Evolutionary conservation across 805 yeast genomes (phyloP).

Genomic region (Candida anglica): DNA sequence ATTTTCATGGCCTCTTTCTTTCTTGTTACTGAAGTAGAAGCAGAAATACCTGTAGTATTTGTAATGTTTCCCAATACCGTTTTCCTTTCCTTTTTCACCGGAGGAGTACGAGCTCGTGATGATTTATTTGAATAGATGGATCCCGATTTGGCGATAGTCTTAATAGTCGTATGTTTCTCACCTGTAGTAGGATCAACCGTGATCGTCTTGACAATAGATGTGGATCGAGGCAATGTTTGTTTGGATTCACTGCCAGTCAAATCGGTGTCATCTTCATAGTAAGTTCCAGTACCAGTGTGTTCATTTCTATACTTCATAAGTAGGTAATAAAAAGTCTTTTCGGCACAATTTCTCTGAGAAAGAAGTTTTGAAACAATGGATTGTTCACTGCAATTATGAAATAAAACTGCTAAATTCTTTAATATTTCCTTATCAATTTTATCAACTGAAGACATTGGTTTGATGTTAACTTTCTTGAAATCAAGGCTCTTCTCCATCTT

Average conservation of each 20-base stretch:
- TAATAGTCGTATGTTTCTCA: conserved; percentile 18
- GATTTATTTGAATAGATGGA: conserved; percentile 20
- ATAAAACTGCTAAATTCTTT: conserved; percentile 70
- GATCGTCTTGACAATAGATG: conserved; percentile 39
- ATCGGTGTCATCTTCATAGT: conserved; percentile 22
- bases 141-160: conserved; percentile 17
- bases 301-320: conserved; percentile 71
- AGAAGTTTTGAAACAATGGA: conserved; percentile 50
- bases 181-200: conserved; percentile 24
- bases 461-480: conserved; percentile 18
- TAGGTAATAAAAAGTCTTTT: conserved; percentile 76
- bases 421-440: conserved; percentile 72
- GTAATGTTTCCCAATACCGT: conserved; percentile 29
- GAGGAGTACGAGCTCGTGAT: conserved; percentile 9
- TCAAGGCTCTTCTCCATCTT: conserved; percentile 16
- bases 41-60: conserved; percentile 22
- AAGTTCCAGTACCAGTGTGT: conserved; percentile 32
- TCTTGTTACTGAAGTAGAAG: conserved; percentile 36
- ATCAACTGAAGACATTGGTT: conserved; percentile 32
- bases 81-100: conserved; percentile 16
- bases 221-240: conserved; percentile 35
- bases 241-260: conserved; percentile 18
- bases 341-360: conserved; percentile 59
- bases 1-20: conserved; percentile 26
- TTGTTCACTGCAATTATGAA: conserved; percentile 69